phyloP scores from a whole-genome alignment of 169 alveolate genomes.

The Plasmodium vinckei region DNA sequence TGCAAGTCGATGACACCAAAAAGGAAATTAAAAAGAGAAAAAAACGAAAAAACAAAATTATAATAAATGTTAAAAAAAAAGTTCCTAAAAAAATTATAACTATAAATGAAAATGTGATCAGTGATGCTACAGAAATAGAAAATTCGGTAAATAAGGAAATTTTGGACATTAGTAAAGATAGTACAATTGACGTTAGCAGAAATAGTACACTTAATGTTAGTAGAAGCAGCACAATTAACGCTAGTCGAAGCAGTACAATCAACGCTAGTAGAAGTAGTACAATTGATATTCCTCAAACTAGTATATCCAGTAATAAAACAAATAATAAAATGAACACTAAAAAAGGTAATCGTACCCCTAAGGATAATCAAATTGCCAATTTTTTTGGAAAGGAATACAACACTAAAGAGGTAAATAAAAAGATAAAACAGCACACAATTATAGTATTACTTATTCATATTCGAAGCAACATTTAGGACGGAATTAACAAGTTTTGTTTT shows the following conservation, averaged over 20 bases:
- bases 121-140: too few species aligned
- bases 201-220: background rate
- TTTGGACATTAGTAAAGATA: background rate
- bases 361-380: too few species aligned
- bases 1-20: background rate
- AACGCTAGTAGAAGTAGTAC: background rate
- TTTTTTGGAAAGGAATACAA: constrained; percentile 43
- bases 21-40: constrained; percentile 19
- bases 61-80: constrained; percentile 41
- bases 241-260: background rate
- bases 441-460: background rate
- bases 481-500: background rate
- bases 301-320: background rate
- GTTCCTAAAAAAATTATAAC: background rate
- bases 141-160: too few species aligned
- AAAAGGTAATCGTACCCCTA: constrained; percentile 6
- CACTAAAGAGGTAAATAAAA: constrained; percentile 20
- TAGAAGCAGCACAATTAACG: background rate
- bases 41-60: constrained; percentile 56
- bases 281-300: background rate
- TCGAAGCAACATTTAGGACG: background rate
- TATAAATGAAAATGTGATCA: background rate
- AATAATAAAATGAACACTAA: background rate
- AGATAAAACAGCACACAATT: background rate
- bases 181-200: background rate